phyloP scores from a whole-genome alignment of 1,284 basidiomycete genomes.

The Uromyces viciae-fabae region DNA sequence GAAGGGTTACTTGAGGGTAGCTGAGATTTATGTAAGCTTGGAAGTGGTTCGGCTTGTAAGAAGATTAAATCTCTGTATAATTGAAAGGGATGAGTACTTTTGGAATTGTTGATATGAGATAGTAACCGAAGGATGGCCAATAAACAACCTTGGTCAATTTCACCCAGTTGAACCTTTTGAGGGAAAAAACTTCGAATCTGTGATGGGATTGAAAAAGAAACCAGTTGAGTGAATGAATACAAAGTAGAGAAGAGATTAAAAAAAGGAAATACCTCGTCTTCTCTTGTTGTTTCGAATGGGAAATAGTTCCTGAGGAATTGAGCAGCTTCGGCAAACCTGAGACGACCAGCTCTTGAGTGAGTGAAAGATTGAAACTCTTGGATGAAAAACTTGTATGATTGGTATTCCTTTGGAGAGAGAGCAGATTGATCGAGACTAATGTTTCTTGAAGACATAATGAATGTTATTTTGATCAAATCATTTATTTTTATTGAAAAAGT shows the following conservation, averaged over 20 bases:
- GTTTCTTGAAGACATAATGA: slow-evolving; percentile 52
- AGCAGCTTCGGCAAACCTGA: slow-evolving; percentile 35
- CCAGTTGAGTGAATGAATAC: not conserved
- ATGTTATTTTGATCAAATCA: slow-evolving; percentile 6
- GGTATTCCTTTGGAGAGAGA: slow-evolving; percentile 24
- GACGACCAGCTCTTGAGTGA: not conserved
- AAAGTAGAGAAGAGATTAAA: too few relatives aligned
- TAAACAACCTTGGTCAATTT: slow-evolving; percentile 28
- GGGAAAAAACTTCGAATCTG: slow-evolving; percentile 43
- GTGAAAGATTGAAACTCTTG: slow-evolving; percentile 3
- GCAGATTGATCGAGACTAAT: slow-evolving; percentile 15
- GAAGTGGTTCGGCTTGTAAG: slow-evolving; percentile 30
- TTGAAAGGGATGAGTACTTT: not conserved
- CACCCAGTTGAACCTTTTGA: slow-evolving; percentile 37
- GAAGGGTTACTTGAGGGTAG: not conserved
- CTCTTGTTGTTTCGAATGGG: slow-evolving; percentile 26
- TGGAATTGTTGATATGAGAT: slow-evolving; percentile 1
- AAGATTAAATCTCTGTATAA: slow-evolving; percentile 29
- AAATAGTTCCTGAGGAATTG: slow-evolving; percentile 30
- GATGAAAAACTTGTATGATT: slow-evolving; percentile 19
- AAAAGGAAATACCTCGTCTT: slow-evolving; percentile 43
- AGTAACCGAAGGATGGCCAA: slow-evolving; percentile 26
- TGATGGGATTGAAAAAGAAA: too few relatives aligned
- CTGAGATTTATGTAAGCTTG: not conserved
- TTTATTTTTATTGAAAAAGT: not conserved